These are phyloP conservation scores for Trametes cinnabarina DNA, from an alignment of 768 basidiomycete genomes.

Conservation along the genomic window DNA sequence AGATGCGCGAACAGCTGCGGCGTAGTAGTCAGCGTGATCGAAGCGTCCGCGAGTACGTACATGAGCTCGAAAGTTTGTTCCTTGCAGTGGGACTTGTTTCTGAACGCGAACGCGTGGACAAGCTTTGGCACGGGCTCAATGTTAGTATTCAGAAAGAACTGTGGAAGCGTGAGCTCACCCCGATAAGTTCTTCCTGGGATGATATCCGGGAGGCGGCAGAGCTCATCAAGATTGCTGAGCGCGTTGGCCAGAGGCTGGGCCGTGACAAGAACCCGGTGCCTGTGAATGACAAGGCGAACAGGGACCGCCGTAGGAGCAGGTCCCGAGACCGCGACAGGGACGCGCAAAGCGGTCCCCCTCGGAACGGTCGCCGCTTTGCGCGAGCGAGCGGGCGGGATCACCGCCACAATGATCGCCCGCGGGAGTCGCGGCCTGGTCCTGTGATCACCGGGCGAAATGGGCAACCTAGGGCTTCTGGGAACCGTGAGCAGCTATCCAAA, in stretches of 20 bases:
- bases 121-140: constrained; percentile 10
- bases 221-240: constrained; percentile 3
- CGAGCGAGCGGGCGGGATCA: too few species aligned
- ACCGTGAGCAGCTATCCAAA: background rate
- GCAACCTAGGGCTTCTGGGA: too few species aligned
- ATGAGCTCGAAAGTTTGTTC: constrained; percentile 20
- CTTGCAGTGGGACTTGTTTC: constrained; percentile 12
- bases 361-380: too few species aligned
- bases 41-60: constrained; percentile 12
- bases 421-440: too few species aligned
- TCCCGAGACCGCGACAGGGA: too few species aligned
- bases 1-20: constrained; percentile 6
- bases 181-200: background rate
- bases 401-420: too few species aligned
- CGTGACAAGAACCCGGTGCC: background rate
- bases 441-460: too few species aligned
- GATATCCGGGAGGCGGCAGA: constrained; percentile 1
- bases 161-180: background rate
- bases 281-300: too few species aligned
- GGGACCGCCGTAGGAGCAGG: too few species aligned
- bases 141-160: constrained; percentile 2
- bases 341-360: too few species aligned
- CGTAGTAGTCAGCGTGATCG: background rate
- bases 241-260: background rate
- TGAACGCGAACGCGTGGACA: background rate